Conservation (phyloP, 2,329 filamentous ascomycete genomes). For the Paramyrothecium sp. region DNA sequence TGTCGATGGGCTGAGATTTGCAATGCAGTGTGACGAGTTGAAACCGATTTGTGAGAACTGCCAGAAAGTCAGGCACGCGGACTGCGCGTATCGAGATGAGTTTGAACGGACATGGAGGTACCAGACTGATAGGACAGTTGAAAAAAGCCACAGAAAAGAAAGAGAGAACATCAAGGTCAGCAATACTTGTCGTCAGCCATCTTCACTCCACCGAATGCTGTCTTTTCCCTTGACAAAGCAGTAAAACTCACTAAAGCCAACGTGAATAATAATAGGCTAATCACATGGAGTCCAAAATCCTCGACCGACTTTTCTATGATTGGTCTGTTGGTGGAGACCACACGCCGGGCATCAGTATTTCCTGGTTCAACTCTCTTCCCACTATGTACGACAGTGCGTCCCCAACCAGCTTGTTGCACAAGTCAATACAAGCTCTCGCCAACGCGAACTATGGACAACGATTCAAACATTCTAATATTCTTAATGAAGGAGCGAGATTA, state of each 20-base stretch:
- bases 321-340: not conserved
- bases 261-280: not conserved
- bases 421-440: conserved; percentile 3
- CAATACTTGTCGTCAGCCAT: no score
- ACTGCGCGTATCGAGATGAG: conserved; percentile 6
- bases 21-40: not conserved
- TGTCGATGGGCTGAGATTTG: not conserved
- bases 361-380: conserved; percentile 3
- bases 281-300: not conserved
- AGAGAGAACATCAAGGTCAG: not conserved
- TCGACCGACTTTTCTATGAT: not conserved
- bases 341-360: conserved; percentile 1
- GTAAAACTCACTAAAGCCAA: not conserved
- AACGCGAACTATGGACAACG: conserved; percentile 3
- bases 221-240: not conserved
- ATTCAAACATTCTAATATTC: not conserved
- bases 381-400: conserved; percentile 1
- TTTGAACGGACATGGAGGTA: conserved; percentile 4
- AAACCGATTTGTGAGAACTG: not conserved
- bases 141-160: not conserved
- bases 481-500: not conserved
- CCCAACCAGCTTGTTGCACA: not conserved
- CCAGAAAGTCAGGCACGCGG: not conserved
- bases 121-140: conserved; percentile 1
- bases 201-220: no score